Base-by-base conservation (phyloP, 2,329 filamentous ascomycete genomes). In the Pseudocercospora crystallina region DNA sequence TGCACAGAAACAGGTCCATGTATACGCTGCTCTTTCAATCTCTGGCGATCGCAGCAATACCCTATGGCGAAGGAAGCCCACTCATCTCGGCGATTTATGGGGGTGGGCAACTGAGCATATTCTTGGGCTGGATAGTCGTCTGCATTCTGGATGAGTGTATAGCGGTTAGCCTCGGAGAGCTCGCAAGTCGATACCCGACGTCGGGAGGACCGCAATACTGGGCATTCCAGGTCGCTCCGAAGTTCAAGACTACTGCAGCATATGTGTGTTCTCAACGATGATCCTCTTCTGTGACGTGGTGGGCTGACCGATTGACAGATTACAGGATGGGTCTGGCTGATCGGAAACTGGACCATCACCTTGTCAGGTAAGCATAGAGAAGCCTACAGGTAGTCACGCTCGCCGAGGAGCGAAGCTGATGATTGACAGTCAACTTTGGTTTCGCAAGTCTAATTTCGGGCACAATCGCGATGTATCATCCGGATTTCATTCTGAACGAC, bases 331-430 rank as follows among this genome's bases (percentile, higher is more conserved):
- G 73, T 64, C 13, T 90, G 87, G 66, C 79, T 89, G 13, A 83
- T 89, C 39, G 87, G 88, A 46, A 90, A 90, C 71, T 85, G 89
- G 68, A 89, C 85, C 53, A 90, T 91, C 60, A 89, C 86, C 0
- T 75, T 90, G 14, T 80, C 85, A n/a, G 86, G 89, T 65, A 86
- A 87, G 73, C 89, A 32, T 32, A 8, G 12, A 32, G 9, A n/a
- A 12, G 33, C 33, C 4, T 9, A 3, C 33, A 35, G 9, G 33
- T 9, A 35, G 7, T 26, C 20, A 26, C 3, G 7, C 20, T 26
- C 7, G 20, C 20, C 20, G 7, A n/a, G 14, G 33, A 35, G 3
- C 33, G 33, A n/a, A 35, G 14, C 14, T 39, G 36, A 14, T 80
- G 20, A 26, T 26, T 26, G 4, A 26, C 85, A 17, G 86, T 90